Conservation (phyloP, 202 grass and related monocot species). For the Panicum virgatum region DNA sequence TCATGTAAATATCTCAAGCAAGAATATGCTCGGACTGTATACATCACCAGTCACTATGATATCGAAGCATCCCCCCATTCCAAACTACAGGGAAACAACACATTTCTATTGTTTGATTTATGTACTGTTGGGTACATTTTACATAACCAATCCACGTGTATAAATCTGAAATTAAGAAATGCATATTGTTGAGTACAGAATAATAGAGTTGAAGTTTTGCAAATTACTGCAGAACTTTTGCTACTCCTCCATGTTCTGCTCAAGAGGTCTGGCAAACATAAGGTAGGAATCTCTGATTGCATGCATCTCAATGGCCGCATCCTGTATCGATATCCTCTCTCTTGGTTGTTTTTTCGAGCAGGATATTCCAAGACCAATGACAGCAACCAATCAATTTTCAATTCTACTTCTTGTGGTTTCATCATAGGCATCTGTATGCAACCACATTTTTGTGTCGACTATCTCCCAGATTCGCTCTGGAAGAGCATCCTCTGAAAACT, state of each 20-base stretch:
- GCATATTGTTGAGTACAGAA: not conserved
- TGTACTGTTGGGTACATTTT: not conserved
- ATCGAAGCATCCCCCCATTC: not conserved
- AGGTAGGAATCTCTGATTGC: slow-evolving; percentile 42
- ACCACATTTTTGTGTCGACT: slow-evolving; percentile 6
- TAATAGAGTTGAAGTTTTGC: not conserved
- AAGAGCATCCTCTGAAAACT: not conserved
- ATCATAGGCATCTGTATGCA: not conserved
- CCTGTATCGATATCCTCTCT: slow-evolving; percentile 1
- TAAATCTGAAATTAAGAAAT: not conserved
- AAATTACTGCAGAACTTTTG: not conserved
- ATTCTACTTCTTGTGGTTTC: not conserved
- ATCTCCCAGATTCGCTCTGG: not conserved
- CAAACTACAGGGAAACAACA: not conserved
- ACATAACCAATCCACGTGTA: not conserved
- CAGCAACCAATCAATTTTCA: slow-evolving; percentile 6
- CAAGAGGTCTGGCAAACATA: not conserved
- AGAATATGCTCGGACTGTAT: not conserved
- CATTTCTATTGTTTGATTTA: not conserved
- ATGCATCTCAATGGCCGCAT: slow-evolving; percentile 28
- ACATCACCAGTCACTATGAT: not conserved
- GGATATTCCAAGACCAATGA: slow-evolving; percentile 22
- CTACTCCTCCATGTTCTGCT: not conserved
- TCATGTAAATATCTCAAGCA: not conserved
- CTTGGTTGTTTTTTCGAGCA: slow-evolving; percentile 39